Evolutionary conservation across 306 rosid species (phyloP), one percentile per base, ranked within the genome.

Genomic region (Medicago ruthenica): DNA sequence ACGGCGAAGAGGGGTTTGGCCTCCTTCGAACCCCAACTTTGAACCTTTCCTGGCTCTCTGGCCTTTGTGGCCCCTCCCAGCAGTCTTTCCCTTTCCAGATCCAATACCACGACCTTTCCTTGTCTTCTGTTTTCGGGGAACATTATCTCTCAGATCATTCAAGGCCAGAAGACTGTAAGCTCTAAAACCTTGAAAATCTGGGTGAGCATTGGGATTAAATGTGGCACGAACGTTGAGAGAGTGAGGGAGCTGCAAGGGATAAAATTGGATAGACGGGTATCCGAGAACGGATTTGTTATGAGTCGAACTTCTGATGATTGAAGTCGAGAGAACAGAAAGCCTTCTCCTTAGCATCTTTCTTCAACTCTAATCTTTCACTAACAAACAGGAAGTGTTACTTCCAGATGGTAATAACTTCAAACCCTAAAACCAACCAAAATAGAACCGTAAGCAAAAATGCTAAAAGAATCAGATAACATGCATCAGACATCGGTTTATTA

Each of bases 1-100:
- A 58, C 96, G 92, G 10, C 96, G 97, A 37, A 94, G 89, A 7
- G 97, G 98, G 9, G 98, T 94, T 83, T 94, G 97, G 50, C 98
- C 98, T 55, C 98, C 98, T 86, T 94, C 97, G 45, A 94, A 90
- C 39, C 98, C 98, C 16, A 94, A 81, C 76, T 90, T 94, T 0
- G 61, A 15, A 63, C 97, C 98, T 8, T 86, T 82, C 85, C 98
- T 86, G 6, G 98, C 98, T 78, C 86, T 86, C 87, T 94, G 98
- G 44, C 98, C 98, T 79, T 94, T 94, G 81, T 94, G 98, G 60
- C 97, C 98, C 69, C 88, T 85, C n/a, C 98, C 97, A n/a, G 97
- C 97, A 13, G 98, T 94, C 88, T 94, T 94, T 0, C 98, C 98
- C 81, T 94, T 94, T 54, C 98, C 97, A 20, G 98, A 92, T 76